Evolutionary conservation across 1,139 yeast genomes (phyloP).

Genomic region (Protomyces inouyei): DNA sequence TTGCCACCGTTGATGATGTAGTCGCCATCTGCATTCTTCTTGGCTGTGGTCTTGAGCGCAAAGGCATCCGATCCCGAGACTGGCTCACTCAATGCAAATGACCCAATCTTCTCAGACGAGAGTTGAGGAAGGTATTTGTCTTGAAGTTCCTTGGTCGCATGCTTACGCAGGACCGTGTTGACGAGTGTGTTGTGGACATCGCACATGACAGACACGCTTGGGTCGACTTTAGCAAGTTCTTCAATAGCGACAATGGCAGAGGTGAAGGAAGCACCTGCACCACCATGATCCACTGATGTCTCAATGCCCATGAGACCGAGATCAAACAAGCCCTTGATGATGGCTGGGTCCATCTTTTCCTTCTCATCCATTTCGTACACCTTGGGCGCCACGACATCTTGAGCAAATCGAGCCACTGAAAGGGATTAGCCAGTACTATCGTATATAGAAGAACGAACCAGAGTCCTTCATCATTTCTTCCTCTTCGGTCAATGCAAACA

Average conservation of each 20-base stretch:
- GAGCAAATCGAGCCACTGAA: conserved; percentile 42
- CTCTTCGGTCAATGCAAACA: conserved; percentile 22
- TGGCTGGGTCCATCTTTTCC: conserved; percentile 42
- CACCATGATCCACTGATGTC: conserved; percentile 46
- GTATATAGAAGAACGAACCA: neutral
- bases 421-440: neutral
- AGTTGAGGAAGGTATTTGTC: conserved; percentile 43
- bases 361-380: conserved; percentile 46
- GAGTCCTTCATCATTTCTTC: conserved; percentile 34
- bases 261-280: conserved; percentile 47
- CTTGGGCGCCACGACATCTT: conserved; percentile 43
- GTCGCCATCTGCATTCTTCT: conserved; percentile 40
- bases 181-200: conserved; percentile 48
- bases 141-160: conserved; percentile 42
- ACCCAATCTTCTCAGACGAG: conserved; percentile 42
- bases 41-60: conserved; percentile 43
- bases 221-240: conserved; percentile 46
- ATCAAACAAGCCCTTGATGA: conserved; percentile 42
- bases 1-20: conserved; percentile 44
- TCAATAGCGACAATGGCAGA: conserved; percentile 46
- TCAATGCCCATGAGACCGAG: conserved; percentile 44
- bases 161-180: conserved; percentile 43
- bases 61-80: conserved; percentile 48
- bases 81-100: conserved; percentile 45
- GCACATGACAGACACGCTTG: conserved; percentile 45